Percentiles rank a stretch among this genome's conserved stretches.
phyloP scores from a whole-genome alignment of 768 basidiomycete species.

The Cystobasidium onofrii region DNA sequence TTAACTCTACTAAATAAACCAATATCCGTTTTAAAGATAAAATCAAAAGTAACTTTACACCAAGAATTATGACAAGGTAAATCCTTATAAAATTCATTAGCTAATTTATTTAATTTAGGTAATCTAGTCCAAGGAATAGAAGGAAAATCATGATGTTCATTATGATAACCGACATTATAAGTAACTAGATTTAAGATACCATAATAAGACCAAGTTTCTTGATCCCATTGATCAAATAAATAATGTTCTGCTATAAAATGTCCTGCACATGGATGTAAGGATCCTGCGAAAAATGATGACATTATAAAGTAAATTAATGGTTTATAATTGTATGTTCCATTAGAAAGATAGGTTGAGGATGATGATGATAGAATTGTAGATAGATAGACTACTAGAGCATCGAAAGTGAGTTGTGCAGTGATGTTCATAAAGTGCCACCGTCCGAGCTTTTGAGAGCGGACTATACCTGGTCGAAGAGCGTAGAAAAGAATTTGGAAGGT shows the following conservation, averaged over 20 bases:
- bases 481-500: slow-evolving; percentile 99
- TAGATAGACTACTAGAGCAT: slow-evolving; percentile 54
- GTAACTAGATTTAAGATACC: slow-evolving; percentile 79
- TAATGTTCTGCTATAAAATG: slow-evolving; percentile 99
- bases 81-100: slow-evolving; percentile 83
- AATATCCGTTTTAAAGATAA: slow-evolving; percentile 80
- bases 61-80: slow-evolving; percentile 82
- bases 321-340: slow-evolving; percentile 46
- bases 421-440: slow-evolving; percentile 79
- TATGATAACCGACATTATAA: slow-evolving; percentile 97
- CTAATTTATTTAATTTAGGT: slow-evolving; percentile 68
- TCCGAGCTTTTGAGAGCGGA: slow-evolving; percentile 71
- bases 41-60: slow-evolving; percentile 89
- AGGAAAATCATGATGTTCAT: slow-evolving; percentile 99
- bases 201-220: slow-evolving; percentile 97
- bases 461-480: slow-evolving; percentile 86
- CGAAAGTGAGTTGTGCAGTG: slow-evolving; percentile 59
- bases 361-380: slow-evolving; percentile 1
- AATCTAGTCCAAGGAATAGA: slow-evolving; percentile 91
- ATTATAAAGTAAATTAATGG: slow-evolving; percentile 66
- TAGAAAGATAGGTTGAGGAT: not conserved
- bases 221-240: slow-evolving; percentile 73
- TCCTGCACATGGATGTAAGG: slow-evolving; percentile 86
- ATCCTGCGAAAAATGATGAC: slow-evolving; percentile 92
- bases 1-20: slow-evolving; percentile 85